Evolutionary conservation across 208 protist genomes (phyloP).

Genomic region (Naegleria fowleri): DNA sequence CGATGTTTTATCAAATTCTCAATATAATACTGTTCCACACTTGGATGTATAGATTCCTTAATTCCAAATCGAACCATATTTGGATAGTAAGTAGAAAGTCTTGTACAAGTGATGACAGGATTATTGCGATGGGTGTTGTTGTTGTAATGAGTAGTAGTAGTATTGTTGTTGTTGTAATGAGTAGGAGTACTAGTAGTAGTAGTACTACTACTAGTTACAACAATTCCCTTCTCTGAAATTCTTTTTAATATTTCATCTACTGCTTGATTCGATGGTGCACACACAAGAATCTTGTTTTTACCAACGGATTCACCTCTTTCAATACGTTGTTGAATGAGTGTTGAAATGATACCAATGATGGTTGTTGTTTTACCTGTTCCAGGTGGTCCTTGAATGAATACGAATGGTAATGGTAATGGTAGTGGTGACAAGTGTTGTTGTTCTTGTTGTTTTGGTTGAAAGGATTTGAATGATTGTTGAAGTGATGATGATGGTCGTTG

Average conservation of each 20-base stretch:
- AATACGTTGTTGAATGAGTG: not conserved
- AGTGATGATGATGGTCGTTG: too few relatives aligned
- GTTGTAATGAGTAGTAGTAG: too few relatives aligned
- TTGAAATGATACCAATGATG: not conserved
- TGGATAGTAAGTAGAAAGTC: not conserved
- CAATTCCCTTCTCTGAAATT: not conserved
- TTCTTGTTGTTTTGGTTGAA: too few relatives aligned
- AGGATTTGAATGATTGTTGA: too few relatives aligned
- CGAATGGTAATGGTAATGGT: not conserved
- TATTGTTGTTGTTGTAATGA: too few relatives aligned
- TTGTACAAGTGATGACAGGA: too few relatives aligned
- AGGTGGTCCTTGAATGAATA: constrained; percentile 38
- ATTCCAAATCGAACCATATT: not conserved
- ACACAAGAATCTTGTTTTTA: constrained; percentile 11
- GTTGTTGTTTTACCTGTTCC: constrained; percentile 9
- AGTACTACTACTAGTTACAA: not conserved
- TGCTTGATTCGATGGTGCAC: not conserved
- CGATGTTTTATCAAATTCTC: not conserved
- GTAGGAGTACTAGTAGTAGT: too few relatives aligned
- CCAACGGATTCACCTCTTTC: not conserved
- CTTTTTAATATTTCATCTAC: constrained; percentile 1
- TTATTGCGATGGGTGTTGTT: too few relatives aligned
- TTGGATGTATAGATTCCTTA: not conserved
- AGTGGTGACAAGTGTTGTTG: too few relatives aligned
- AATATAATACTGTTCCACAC: not conserved